A percentile compares a stretch with the other conserved stretches of the same genome.
Conservation (phyloP, 108 stramenopile species). For the Craspedostauros australis region DNA sequence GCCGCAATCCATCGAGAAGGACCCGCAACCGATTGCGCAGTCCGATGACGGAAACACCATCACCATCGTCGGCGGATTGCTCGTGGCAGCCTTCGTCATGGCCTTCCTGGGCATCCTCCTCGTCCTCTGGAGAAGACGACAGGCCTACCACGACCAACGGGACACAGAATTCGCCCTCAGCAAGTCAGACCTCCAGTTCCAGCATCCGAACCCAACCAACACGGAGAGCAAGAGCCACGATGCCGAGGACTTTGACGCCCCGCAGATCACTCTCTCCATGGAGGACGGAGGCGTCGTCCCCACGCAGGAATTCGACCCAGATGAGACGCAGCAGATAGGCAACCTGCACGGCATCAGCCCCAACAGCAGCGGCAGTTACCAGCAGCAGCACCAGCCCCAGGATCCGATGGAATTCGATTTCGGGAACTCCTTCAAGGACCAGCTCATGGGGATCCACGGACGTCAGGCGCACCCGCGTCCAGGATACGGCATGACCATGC, state of each 20-base stretch:
- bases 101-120: slow-evolving; percentile 18
- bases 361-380: neutral
- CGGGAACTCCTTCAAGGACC: slow-evolving; percentile 19
- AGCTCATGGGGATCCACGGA: slow-evolving; percentile 16
- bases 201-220: no score
- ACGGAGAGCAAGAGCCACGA: neutral
- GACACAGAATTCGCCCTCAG: slow-evolving; percentile 2
- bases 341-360: neutral
- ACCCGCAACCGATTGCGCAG: no score
- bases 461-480: neutral
- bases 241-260: neutral
- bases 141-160: slow-evolving; percentile 1
- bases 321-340: no score
- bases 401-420: slow-evolving; percentile 14
- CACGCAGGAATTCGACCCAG: no score
- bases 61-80: slow-evolving; percentile 27
- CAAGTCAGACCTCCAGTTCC: no score
- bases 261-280: no score
- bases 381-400: slow-evolving; percentile 1
- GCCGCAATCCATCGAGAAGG: no score
- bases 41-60: slow-evolving; percentile 11
- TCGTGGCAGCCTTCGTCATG: slow-evolving; percentile 23
- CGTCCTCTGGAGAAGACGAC: slow-evolving; percentile 16
- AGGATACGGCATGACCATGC: neutral
- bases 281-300: no score